Percentiles rank a stretch among this genome's conserved stretches.
These are phyloP conservation scores for Ambrosia artemisiifolia DNA, from an alignment of 129 eudicot species.

Conservation along the genomic window DNA sequence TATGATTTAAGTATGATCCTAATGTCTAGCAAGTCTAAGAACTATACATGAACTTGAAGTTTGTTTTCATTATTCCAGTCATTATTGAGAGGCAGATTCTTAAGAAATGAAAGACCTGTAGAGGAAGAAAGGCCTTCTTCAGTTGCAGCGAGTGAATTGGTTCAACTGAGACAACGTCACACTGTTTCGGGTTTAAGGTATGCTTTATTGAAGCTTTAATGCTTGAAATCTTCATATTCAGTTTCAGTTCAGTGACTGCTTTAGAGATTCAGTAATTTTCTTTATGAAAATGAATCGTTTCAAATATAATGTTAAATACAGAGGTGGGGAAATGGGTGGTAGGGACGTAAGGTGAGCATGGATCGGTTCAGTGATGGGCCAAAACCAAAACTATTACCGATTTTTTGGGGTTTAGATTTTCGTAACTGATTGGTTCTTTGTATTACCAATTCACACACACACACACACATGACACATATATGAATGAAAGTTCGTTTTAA, in stretches of 20 bases:
- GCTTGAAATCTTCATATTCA: constrained; percentile 3
- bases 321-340: not conserved
- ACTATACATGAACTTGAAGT: not conserved
- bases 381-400: not conserved
- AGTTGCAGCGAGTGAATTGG: constrained; percentile 72
- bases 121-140: constrained; percentile 89
- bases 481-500: not conserved
- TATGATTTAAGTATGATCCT: not conserved
- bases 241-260: not conserved
- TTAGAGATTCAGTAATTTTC: not conserved
- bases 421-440: no score
- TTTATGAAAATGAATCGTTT: constrained; percentile 2
- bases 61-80: constrained; percentile 45
- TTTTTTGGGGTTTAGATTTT: no score
- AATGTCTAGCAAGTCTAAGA: not conserved
- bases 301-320: not conserved
- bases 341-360: not conserved
- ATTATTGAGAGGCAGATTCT: constrained; percentile 87
- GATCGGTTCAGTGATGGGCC: not conserved
- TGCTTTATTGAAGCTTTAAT: constrained; percentile 10
- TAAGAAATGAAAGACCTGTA: constrained; percentile 68
- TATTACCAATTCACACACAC: no score
- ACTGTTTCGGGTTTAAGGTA: constrained; percentile 98
- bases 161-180: constrained; percentile 85
- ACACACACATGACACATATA: no score